Conservation (phyloP, 371 early-diverging fungal species). For the Mortierella sp. region DNA sequence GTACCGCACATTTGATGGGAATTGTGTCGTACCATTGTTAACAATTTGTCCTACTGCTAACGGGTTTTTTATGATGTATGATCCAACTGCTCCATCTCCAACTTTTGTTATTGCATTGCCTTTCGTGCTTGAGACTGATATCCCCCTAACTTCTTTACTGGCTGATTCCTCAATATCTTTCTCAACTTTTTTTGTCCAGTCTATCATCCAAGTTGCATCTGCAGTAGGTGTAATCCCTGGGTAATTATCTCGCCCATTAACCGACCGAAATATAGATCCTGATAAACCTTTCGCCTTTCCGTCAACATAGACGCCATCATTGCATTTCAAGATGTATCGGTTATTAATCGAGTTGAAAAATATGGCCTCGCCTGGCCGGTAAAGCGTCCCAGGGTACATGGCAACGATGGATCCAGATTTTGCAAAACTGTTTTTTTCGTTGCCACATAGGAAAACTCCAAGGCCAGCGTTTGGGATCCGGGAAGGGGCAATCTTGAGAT, state of each 20-base stretch:
- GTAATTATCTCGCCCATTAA: constrained; percentile 66
- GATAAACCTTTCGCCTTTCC: constrained; percentile 65
- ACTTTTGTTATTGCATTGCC: neutral
- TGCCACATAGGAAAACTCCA: constrained; percentile 24
- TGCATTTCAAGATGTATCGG: constrained; percentile 67
- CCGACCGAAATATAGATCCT: constrained; percentile 59
- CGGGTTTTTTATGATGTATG: constrained; percentile 58
- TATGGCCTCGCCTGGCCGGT: constrained; percentile 65
- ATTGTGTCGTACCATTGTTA: constrained; percentile 60
- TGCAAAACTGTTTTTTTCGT: neutral
- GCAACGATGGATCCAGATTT: constrained; percentile 34
- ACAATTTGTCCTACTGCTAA: constrained; percentile 69
- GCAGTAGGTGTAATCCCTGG: constrained; percentile 67
- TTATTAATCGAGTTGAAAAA: constrained; percentile 66
- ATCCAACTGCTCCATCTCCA: neutral
- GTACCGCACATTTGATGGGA: constrained; percentile 66
- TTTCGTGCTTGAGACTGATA: neutral
- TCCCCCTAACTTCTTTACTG: neutral
- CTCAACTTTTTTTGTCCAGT: constrained; percentile 12
- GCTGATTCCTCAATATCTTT: no score
- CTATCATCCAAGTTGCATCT: constrained; percentile 65
- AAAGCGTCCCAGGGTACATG: constrained; percentile 62
- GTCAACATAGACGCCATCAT: constrained; percentile 68
- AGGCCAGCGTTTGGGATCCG: constrained; percentile 31
- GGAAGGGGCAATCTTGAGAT: constrained; percentile 30